Percentiles rank a stretch among this genome's conserved stretches.
Conservation (phyloP, 176 grass and related monocot genomes). For the Oryza australiensis region DNA sequence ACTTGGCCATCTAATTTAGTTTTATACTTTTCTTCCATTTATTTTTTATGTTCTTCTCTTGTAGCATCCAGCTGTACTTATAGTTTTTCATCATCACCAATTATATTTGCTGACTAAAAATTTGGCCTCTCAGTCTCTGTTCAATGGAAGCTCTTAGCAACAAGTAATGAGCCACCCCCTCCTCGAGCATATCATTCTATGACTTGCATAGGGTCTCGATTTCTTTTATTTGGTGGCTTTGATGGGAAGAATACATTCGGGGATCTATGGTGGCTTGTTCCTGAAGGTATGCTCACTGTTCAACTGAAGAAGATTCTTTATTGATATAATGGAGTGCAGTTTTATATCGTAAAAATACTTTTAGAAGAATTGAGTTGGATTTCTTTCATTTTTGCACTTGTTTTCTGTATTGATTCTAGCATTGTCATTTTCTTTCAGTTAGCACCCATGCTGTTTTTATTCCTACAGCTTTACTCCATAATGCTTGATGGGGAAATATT, state of each 20-base stretch:
- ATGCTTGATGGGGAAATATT: background rate
- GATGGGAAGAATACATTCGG: slow-evolving; percentile 95
- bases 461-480: background rate
- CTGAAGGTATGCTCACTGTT: slow-evolving; percentile 69
- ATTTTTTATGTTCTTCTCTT: background rate
- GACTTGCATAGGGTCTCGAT: slow-evolving; percentile 69
- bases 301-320: background rate
- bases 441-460: background rate
- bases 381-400: background rate
- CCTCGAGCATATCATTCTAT: slow-evolving; percentile 96
- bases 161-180: slow-evolving; percentile 70
- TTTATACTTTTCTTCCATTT: background rate
- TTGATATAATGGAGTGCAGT: slow-evolving; percentile 22
- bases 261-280: slow-evolving; percentile 98
- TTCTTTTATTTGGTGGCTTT: slow-evolving; percentile 98
- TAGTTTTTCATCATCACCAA: background rate
- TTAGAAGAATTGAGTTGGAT: background rate
- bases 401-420: background rate
- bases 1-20: slow-evolving; percentile 9
- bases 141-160: slow-evolving; percentile 88
- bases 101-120: slow-evolving; percentile 24
- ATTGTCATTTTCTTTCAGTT: background rate
- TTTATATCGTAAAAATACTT: background rate
- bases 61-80: background rate
- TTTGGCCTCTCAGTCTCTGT: slow-evolving; percentile 70